Percentiles rank a stretch among this genome's conserved stretches.
Evolutionary conservation across 805 yeast species (phyloP).

Genomic region (Kodamaea kaohsiungensis): DNA sequence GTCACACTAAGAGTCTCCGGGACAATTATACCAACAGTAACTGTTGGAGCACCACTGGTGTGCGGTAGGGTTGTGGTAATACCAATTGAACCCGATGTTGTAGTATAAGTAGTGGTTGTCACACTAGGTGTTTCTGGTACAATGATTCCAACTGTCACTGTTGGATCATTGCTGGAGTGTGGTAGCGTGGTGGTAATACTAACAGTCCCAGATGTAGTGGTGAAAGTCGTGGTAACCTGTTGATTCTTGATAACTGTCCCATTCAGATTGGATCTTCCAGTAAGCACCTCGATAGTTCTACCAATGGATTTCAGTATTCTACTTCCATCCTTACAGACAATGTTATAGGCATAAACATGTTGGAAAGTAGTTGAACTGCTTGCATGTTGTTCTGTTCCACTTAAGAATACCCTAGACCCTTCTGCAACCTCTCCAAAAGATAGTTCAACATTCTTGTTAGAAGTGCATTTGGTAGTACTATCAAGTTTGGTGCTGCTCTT

Average conservation of each 20-base stretch:
- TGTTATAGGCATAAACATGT: conserved; percentile 11
- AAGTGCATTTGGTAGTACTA: conserved; percentile 3
- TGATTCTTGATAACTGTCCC: background rate
- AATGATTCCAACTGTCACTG: conserved; percentile 8
- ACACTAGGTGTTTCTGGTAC: background rate
- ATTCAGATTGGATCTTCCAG: background rate
- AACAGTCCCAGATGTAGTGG: conserved; percentile 2
- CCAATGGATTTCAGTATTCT: background rate
- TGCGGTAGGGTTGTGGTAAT: conserved; percentile 9
- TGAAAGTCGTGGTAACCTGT: background rate
- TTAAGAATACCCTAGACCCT: conserved; percentile 15
- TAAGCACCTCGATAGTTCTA: background rate
- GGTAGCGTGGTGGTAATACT: conserved; percentile 8
- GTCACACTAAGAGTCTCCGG: background rate
- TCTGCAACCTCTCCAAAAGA: conserved; percentile 10
- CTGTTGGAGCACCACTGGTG: background rate
- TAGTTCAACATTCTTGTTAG: conserved; percentile 5
- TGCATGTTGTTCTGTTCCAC: conserved; percentile 15
- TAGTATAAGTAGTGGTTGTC: background rate
- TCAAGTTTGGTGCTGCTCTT: background rate
- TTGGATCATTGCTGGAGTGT: background rate
- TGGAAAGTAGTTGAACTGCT: conserved; percentile 3
- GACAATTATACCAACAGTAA: conserved; percentile 8
- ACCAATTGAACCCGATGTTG: conserved; percentile 1
- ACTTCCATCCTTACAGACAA: conserved; percentile 15